phyloP scores from a whole-genome alignment of 306 rosid genomes.

The Biancaea sappan region DNA sequence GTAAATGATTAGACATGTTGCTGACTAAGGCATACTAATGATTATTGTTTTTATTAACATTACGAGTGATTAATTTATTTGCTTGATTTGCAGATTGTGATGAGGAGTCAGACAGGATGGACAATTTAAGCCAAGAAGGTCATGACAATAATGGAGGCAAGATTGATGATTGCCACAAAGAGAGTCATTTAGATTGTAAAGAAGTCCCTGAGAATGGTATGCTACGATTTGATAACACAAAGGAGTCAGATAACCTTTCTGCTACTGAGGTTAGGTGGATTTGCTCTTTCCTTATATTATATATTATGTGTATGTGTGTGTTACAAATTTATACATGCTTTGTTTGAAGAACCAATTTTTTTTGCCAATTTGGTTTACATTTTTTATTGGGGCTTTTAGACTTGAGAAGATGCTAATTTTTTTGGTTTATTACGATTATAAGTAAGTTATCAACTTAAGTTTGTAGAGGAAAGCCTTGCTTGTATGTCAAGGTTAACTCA shows the following conservation, averaged over 20 bases:
- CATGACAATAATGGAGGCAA: conserved; percentile 23
- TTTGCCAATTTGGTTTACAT: not conserved
- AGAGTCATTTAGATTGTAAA: conserved; percentile 31
- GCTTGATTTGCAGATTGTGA: conserved; percentile 44
- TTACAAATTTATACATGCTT: too few species aligned
- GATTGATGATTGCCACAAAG: conserved; percentile 26
- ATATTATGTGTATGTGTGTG: too few species aligned
- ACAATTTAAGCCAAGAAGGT: conserved; percentile 35
- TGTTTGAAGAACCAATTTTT: not conserved
- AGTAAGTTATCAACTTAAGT: not conserved
- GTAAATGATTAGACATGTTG: conserved; percentile 23
- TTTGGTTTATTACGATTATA: not conserved
- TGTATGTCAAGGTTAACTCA: not conserved
- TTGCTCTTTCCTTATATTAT: not conserved
- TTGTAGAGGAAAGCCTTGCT: not conserved
- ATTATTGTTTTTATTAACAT: conserved; percentile 13
- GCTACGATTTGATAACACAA: conserved; percentile 24
- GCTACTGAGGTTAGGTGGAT: conserved; percentile 40
- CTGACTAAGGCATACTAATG: conserved; percentile 6
- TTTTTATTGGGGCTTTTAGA: not conserved
- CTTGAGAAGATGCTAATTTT: not conserved
- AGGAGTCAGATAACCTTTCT: conserved; percentile 26
- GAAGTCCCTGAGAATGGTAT: conserved; percentile 30
- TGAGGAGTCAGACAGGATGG: conserved; percentile 33
- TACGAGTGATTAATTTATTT: conserved; percentile 12